Evolutionary conservation across 306 rosid genomes (phyloP).

Genomic region (Rubus parviflorus): DNA sequence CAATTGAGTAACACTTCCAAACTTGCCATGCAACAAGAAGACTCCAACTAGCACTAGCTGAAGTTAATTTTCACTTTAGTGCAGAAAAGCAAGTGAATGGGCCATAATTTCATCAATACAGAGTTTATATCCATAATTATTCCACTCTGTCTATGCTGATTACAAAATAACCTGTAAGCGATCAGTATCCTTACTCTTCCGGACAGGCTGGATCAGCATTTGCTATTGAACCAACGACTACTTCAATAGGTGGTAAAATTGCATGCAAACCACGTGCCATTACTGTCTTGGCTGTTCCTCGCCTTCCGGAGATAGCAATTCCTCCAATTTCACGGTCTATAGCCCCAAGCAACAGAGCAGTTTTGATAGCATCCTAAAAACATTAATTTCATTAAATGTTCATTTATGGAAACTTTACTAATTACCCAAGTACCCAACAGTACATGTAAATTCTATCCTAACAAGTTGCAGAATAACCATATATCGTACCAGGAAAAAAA

Average conservation of each 20-base stretch:
- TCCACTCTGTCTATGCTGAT: not conserved
- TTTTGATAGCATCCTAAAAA: conserved; percentile 84
- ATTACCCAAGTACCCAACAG: not conserved
- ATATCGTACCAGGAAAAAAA: not conserved
- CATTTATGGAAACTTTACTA: not conserved
- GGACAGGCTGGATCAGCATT: conserved; percentile 87
- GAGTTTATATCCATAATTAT: not conserved
- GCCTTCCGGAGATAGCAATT: conserved; percentile 84
- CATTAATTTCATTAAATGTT: not conserved
- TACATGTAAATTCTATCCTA: not conserved
- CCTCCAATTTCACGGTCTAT: conserved; percentile 86
- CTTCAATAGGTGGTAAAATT: conserved; percentile 90
- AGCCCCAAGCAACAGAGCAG: conserved; percentile 95
- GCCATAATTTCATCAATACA: not conserved
- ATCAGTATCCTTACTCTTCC: conserved; percentile 75
- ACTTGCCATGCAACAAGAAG: not conserved
- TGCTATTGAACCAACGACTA: conserved; percentile 77
- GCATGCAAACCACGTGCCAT: conserved; percentile 97
- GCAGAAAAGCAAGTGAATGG: not conserved
- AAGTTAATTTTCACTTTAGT: not conserved
- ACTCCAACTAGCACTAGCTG: not conserved
- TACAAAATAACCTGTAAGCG: conserved; percentile 17
- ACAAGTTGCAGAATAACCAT: too few species aligned
- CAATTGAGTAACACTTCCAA: not conserved
- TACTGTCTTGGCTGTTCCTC: conserved; percentile 93